A percentile compares a stretch with the other conserved stretches of the same genome.
phyloP scores from a whole-genome alignment of 1,139 yeast genomes.

The Protomyces lactucae-debilis region DNA sequence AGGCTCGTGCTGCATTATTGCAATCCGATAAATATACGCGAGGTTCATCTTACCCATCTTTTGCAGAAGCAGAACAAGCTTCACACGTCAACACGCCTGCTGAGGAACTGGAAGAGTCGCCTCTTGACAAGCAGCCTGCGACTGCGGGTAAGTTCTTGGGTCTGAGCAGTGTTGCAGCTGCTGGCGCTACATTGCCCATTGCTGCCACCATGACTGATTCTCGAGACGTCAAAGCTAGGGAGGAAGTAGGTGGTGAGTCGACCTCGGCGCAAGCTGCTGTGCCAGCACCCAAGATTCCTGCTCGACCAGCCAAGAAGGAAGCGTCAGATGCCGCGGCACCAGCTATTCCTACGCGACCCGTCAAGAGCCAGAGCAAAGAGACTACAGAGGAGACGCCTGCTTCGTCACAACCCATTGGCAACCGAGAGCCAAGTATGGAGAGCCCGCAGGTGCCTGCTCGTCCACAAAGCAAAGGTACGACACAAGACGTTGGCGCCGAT shows the following conservation, averaged over 20 bases:
- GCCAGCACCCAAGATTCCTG: not conserved
- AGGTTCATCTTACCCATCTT: slow-evolving; percentile 12
- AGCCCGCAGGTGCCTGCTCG: not conserved
- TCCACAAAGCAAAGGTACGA: not conserved
- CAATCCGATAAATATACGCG: slow-evolving; percentile 10
- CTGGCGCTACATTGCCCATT: slow-evolving; percentile 18
- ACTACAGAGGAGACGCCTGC: not conserved
- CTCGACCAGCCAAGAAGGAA: slow-evolving; percentile 9
- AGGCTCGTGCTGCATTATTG: slow-evolving; percentile 20
- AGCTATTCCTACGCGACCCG: not conserved
- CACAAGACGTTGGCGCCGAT: not conserved
- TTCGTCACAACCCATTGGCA: not conserved
- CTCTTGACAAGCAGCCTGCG: not conserved
- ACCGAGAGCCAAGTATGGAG: not conserved
- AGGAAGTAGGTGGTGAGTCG: not conserved
- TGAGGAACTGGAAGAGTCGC: not conserved
- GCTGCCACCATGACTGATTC: slow-evolving; percentile 14
- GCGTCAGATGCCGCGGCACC: not conserved
- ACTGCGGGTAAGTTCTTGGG: slow-evolving; percentile 19
- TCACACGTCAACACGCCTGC: not conserved
- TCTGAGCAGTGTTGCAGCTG: slow-evolving; percentile 8
- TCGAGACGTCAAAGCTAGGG: slow-evolving; percentile 13
- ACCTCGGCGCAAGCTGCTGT: not conserved
- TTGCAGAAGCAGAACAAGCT: slow-evolving; percentile 13
- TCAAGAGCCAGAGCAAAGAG: not conserved